phyloP scores from a whole-genome alignment of 169 alveolate species.

The Cryptosporidium viatorum region DNA sequence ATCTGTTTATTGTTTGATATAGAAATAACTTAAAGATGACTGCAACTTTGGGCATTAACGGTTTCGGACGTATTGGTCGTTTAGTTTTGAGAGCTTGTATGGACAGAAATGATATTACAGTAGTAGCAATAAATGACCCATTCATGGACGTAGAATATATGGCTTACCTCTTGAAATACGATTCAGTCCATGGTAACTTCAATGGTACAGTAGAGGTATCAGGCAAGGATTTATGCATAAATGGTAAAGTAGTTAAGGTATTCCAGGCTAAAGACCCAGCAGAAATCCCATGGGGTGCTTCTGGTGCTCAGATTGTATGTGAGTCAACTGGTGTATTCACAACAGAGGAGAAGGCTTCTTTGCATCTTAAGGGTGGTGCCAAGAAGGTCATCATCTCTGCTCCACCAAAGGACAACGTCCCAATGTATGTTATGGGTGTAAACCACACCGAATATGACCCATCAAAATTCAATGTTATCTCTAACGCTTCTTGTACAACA shows the following conservation, averaged over 20 bases:
- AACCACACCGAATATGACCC: slow-evolving; percentile 93
- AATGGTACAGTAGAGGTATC: slow-evolving; percentile 84
- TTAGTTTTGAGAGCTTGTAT: slow-evolving; percentile 96
- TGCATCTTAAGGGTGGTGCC: slow-evolving; percentile 97
- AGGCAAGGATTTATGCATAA: slow-evolving; percentile 86
- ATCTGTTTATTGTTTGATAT: not conserved
- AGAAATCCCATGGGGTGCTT: slow-evolving; percentile 96
- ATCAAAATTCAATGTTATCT: slow-evolving; percentile 89
- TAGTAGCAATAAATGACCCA: slow-evolving; percentile 97
- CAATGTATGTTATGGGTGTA: slow-evolving; percentile 98
- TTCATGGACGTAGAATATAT: slow-evolving; percentile 96
- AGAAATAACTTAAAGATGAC: slow-evolving; percentile 79
- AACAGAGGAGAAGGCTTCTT: slow-evolving; percentile 92
- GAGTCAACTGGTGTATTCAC: slow-evolving; percentile 99
- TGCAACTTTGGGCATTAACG: slow-evolving; percentile 97
- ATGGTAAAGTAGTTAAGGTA: slow-evolving; percentile 86
- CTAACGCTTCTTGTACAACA: slow-evolving; percentile 99
- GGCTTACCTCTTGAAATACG: slow-evolving; percentile 95
- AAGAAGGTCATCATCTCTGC: slow-evolving; percentile 98
- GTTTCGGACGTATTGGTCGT: slow-evolving; percentile 99
- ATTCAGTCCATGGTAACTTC: slow-evolving; percentile 95
- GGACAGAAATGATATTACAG: slow-evolving; percentile 86
- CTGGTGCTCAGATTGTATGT: slow-evolving; percentile 95
- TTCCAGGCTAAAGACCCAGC: slow-evolving; percentile 95
- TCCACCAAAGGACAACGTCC: slow-evolving; percentile 98